phyloP scores from a whole-genome alignment of 2,329 filamentous ascomycete species.

The Aspergillus fischeri region DNA sequence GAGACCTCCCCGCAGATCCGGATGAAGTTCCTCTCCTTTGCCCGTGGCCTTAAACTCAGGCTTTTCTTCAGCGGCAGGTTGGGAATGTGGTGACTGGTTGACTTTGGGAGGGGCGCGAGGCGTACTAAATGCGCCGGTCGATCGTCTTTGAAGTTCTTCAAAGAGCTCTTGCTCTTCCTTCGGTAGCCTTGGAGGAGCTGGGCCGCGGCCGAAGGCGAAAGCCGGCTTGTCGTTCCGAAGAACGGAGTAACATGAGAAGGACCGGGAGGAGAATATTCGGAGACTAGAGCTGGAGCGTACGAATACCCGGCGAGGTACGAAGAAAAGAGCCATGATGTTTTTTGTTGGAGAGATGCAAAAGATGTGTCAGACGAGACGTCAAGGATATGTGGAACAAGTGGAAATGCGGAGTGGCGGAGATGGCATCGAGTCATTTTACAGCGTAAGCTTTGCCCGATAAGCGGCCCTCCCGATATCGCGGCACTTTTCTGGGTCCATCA shows the following conservation, averaged over 20 bases:
- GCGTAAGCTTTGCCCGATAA: conserved; percentile 3
- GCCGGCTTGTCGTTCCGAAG: conserved; percentile 26
- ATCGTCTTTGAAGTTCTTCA: conserved; percentile 76
- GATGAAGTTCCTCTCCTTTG: conserved; percentile 63
- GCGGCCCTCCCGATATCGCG: conserved; percentile 25
- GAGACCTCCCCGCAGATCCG: conserved; percentile 69
- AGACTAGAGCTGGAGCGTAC: conserved; percentile 39
- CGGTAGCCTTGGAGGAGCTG: conserved; percentile 80
- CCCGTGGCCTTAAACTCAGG: conserved; percentile 51
- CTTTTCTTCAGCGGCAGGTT: conserved; percentile 16
- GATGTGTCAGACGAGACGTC: neutral
- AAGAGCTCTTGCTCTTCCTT: conserved; percentile 86
- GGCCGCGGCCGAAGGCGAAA: conserved; percentile 42
- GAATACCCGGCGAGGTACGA: conserved; percentile 32
- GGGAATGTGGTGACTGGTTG: conserved; percentile 47
- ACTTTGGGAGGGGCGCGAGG: conserved; percentile 44
- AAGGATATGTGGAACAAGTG: neutral
- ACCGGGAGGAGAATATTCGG: conserved; percentile 14
- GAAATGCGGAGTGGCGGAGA: conserved; percentile 12
- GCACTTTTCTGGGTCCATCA: conserved; percentile 16
- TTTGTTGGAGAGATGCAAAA: neutral
- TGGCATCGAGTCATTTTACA: conserved; percentile 4
- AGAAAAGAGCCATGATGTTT: conserved; percentile 15
- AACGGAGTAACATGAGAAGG: conserved; percentile 24
- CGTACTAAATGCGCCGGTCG: conserved; percentile 71